Conservation (phyloP, 768 basidiomycete genomes). For the Roridomyces roridus region DNA sequence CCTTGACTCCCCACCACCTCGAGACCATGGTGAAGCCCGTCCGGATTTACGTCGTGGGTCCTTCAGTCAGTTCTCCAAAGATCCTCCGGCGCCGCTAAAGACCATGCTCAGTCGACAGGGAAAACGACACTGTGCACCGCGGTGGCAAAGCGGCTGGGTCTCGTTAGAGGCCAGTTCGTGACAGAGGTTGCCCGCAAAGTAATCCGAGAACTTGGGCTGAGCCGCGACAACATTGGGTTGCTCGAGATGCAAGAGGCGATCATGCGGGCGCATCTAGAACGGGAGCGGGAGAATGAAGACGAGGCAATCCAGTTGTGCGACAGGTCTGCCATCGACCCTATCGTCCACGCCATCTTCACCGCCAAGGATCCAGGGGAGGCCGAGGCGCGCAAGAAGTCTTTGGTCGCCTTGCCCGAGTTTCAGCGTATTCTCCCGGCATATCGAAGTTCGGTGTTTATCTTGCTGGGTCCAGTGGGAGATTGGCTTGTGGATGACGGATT, state of each 20-base stretch:
- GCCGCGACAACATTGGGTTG: slow-evolving; percentile 52
- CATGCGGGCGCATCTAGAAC: slow-evolving; percentile 58
- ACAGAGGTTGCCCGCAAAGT: slow-evolving; percentile 67
- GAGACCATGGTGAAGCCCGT: not conserved
- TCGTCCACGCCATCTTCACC: slow-evolving; percentile 64
- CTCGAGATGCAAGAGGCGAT: slow-evolving; percentile 71
- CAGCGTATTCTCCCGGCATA: slow-evolving; percentile 49
- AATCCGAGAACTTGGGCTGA: slow-evolving; percentile 60
- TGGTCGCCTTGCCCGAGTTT: slow-evolving; percentile 47
- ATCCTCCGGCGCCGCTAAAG: not conserved
- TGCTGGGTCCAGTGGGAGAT: slow-evolving; percentile 59
- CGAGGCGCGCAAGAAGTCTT: slow-evolving; percentile 34
- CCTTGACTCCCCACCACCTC: not conserved
- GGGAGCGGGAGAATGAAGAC: slow-evolving; percentile 41
- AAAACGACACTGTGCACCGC: slow-evolving; percentile 72
- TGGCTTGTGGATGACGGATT: slow-evolving; percentile 73
- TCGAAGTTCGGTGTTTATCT: slow-evolving; percentile 53
- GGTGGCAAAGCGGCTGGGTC: slow-evolving; percentile 46
- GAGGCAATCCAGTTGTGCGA: slow-evolving; percentile 57
- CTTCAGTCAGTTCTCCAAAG: slow-evolving; percentile 44
- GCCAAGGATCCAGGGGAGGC: slow-evolving; percentile 45
- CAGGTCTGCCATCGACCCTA: slow-evolving; percentile 67
- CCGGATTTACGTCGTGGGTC: slow-evolving; percentile 54
- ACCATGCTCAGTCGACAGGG: slow-evolving; percentile 54
- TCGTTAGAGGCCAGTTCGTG: slow-evolving; percentile 49